A percentile compares a stretch with the other conserved stretches of the same genome.
phyloP scores from a whole-genome alignment of 192 early-diverging fungal species.

The Cladochytrium replicatum region DNA sequence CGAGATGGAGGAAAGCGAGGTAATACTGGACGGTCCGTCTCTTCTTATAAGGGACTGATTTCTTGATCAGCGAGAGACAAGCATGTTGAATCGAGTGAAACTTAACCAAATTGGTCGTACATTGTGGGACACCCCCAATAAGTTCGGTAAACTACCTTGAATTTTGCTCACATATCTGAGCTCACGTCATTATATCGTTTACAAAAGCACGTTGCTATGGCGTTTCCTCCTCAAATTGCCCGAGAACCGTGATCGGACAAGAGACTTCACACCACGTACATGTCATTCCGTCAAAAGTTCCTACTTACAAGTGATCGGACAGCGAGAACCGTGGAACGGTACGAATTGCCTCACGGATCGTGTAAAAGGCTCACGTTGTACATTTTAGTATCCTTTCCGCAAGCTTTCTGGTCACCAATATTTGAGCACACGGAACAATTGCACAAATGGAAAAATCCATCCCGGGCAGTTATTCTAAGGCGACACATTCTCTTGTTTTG shows the following conservation, averaged over 20 bases:
- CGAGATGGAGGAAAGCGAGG: constrained; percentile 27
- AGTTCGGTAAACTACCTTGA: constrained; percentile 21
- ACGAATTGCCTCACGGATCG: background rate
- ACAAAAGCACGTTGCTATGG: constrained; percentile 39
- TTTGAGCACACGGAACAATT: constrained; percentile 50
- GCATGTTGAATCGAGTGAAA: constrained; percentile 18
- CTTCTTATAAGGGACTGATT: background rate
- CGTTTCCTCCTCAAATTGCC: constrained; percentile 37
- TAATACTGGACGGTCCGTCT: constrained; percentile 1
- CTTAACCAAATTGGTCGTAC: constrained; percentile 26
- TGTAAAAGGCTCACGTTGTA: background rate
- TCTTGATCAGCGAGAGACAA: constrained; percentile 7
- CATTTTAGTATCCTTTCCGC: constrained; percentile 34
- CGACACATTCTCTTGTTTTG: constrained; percentile 45
- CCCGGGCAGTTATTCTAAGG: constrained; percentile 42
- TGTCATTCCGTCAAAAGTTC: constrained; percentile 32
- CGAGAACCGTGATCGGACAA: constrained; percentile 38
- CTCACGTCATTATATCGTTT: background rate
- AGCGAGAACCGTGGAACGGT: constrained; percentile 38
- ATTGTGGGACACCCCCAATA: constrained; percentile 36
- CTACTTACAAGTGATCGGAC: constrained; percentile 39
- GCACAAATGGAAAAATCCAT: constrained; percentile 50
- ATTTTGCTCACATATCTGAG: background rate
- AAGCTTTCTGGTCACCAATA: constrained; percentile 51
- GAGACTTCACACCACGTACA: constrained; percentile 28